These are phyloP conservation scores for Naegleria lovaniensis DNA, from an alignment of 208 protist species.

Conservation along the genomic window DNA sequence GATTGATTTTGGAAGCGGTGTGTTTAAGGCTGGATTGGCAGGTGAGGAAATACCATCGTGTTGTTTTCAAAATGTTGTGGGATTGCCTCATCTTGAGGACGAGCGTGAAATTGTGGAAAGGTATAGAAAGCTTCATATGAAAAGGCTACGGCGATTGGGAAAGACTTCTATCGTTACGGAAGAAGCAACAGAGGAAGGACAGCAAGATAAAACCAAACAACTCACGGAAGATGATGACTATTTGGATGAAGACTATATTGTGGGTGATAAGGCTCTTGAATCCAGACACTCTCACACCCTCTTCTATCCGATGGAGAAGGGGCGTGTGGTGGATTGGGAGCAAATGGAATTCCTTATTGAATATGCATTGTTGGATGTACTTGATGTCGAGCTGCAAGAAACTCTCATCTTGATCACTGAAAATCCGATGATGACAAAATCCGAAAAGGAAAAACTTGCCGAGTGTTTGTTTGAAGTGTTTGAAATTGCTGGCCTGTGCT, in stretches of 20 bases:
- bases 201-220: background rate
- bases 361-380: constrained; percentile 33
- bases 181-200: background rate
- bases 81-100: constrained; percentile 29
- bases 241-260: constrained; percentile 32
- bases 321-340: constrained; percentile 41
- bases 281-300: constrained; percentile 30
- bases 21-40: constrained; percentile 54
- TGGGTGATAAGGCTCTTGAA: constrained; percentile 59
- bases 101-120: background rate
- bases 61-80: constrained; percentile 51
- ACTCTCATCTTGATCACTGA: constrained; percentile 39
- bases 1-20: constrained; percentile 38
- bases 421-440: constrained; percentile 26
- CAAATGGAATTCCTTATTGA: constrained; percentile 38
- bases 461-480: constrained; percentile 48
- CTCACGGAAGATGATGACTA: background rate
- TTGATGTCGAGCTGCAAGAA: constrained; percentile 34
- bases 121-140: background rate
- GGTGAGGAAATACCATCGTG: constrained; percentile 48
- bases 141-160: background rate
- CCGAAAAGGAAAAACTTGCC: constrained; percentile 40
- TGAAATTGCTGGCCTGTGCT: constrained; percentile 41
- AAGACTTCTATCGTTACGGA: background rate
- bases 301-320: background rate